These are phyloP conservation scores for Gentiana macrophylla DNA, from an alignment of 257 asterid genomes.

Conservation along the genomic window DNA sequence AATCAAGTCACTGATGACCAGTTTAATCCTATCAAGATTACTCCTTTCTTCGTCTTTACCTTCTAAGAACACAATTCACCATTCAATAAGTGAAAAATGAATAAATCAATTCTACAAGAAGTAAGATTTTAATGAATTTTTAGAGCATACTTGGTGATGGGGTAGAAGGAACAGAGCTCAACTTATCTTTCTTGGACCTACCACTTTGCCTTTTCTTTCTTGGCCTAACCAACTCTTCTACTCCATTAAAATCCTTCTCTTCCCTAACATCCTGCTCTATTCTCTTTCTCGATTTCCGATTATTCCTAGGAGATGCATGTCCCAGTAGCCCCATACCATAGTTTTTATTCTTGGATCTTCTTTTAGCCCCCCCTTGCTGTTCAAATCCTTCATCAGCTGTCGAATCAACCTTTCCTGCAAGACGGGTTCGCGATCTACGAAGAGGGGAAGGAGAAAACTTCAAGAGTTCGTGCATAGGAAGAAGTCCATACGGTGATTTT, in stretches of 20 bases:
- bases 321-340: constrained; percentile 15
- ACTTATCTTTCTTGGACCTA: constrained; percentile 46
- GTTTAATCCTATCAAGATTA: constrained; percentile 44
- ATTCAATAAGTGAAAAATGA: constrained; percentile 3
- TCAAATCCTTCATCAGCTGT: constrained; percentile 41
- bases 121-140: no score
- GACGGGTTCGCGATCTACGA: constrained; percentile 41
- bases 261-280: constrained; percentile 62
- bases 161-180: constrained; percentile 22
- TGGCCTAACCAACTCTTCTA: constrained; percentile 50
- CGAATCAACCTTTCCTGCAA: constrained; percentile 30
- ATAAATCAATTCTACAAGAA: background rate
- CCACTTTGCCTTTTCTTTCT: constrained; percentile 56
- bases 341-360: constrained; percentile 36
- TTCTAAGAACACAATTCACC: constrained; percentile 13
- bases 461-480: constrained; percentile 49
- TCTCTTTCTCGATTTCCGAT: constrained; percentile 48
- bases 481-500: constrained; percentile 40
- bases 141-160: constrained; percentile 45
- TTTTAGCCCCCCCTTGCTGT: constrained; percentile 29
- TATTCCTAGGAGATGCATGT: constrained; percentile 47
- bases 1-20: constrained; percentile 44
- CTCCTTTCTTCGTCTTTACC: constrained; percentile 28
- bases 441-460: constrained; percentile 64
- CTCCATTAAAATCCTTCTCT: constrained; percentile 46